phyloP scores from a whole-genome alignment of 1,284 basidiomycete genomes.

The Leccinum variabile region DNA sequence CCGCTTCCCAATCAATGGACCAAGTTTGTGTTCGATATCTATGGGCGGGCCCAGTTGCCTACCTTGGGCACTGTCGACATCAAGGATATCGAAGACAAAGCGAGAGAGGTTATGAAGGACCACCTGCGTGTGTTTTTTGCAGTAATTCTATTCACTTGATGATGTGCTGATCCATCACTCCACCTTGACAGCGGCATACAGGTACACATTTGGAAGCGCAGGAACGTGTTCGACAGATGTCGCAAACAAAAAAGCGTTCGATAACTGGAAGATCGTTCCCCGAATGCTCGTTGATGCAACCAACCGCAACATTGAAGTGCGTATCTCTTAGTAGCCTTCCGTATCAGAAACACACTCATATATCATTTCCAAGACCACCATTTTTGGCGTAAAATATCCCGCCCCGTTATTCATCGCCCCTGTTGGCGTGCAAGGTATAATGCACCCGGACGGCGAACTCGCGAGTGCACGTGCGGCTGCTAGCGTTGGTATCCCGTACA shows the following conservation, averaged over 20 bases:
- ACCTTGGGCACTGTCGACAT: slow-evolving; percentile 51
- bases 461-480: slow-evolving; percentile 53
- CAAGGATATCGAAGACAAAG: slow-evolving; percentile 51
- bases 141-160: not conserved
- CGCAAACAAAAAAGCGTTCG: slow-evolving; percentile 44
- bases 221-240: slow-evolving; percentile 44
- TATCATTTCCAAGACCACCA: slow-evolving; percentile 37
- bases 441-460: slow-evolving; percentile 56
- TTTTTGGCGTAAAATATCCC: slow-evolving; percentile 51
- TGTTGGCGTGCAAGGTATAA: slow-evolving; percentile 58
- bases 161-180: not conserved
- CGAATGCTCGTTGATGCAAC: slow-evolving; percentile 58
- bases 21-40: slow-evolving; percentile 36
- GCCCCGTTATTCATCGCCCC: slow-evolving; percentile 55
- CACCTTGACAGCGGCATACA: slow-evolving; percentile 41
- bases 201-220: slow-evolving; percentile 51
- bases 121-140: slow-evolving; percentile 39
- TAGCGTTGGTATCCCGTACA: slow-evolving; percentile 51
- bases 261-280: slow-evolving; percentile 54
- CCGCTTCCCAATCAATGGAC: slow-evolving; percentile 29
- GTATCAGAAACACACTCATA: not conserved
- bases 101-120: slow-evolving; percentile 47
- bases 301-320: slow-evolving; percentile 49
- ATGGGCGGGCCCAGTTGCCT: slow-evolving; percentile 40
- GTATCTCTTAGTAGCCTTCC: not conserved